phyloP scores from a whole-genome alignment of 2,329 filamentous ascomycete species.

The Ophiostoma perfectum region DNA sequence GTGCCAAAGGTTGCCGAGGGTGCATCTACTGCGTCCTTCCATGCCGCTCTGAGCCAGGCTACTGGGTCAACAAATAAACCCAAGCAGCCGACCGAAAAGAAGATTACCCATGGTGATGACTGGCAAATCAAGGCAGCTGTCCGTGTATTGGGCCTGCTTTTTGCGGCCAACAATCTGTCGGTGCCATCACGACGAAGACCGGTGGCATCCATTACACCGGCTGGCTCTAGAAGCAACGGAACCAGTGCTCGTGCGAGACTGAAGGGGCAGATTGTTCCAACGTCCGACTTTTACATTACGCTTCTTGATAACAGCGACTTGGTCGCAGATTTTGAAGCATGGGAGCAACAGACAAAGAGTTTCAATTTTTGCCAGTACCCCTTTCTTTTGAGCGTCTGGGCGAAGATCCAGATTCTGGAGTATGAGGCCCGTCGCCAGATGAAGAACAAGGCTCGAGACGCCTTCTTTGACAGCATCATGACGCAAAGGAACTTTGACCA shows the following conservation, averaged over 20 bases:
- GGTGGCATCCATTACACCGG: background rate
- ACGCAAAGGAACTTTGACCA: conserved; percentile 68
- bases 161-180: conserved; percentile 60
- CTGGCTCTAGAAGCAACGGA: conserved; percentile 29
- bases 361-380: conserved; percentile 92
- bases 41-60: conserved; percentile 64
- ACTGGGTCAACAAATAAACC: conserved; percentile 46
- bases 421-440: conserved; percentile 84
- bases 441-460: conserved; percentile 80
- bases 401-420: conserved; percentile 86
- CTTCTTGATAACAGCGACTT: conserved; percentile 82
- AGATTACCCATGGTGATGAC: conserved; percentile 67
- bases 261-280: conserved; percentile 65
- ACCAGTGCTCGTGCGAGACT: conserved; percentile 40
- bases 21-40: conserved; percentile 64
- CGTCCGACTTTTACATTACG: conserved; percentile 82
- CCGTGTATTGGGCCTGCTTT: conserved; percentile 72
- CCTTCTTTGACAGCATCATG: conserved; percentile 86
- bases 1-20: conserved; percentile 67
- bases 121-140: conserved; percentile 85
- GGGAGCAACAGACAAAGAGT: conserved; percentile 68
- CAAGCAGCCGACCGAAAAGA: conserved; percentile 48
- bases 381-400: conserved; percentile 84
- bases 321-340: conserved; percentile 77
- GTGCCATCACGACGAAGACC: conserved; percentile 28